Percentiles rank a stretch among this genome's conserved stretches.
These are phyloP conservation scores for Lepidopterella palustris DNA, from an alignment of 495 filamentous ascomycete genomes.

Conservation along the genomic window DNA sequence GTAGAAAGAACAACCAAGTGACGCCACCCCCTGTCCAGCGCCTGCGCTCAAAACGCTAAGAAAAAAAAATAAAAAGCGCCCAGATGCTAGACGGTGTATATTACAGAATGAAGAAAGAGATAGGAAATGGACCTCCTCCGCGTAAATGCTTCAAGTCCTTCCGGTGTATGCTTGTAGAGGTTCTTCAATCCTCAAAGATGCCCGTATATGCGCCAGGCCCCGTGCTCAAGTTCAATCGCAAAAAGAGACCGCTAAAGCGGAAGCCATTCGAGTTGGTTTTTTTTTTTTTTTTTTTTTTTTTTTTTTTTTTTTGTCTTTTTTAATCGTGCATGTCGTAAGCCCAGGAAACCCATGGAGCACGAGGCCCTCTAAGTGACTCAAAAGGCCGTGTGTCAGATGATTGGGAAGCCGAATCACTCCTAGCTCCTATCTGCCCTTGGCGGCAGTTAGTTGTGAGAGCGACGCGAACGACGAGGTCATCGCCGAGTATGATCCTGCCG, in stretches of 20 bases:
- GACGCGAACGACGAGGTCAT: slow-evolving; percentile 31
- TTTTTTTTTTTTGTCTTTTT: too few species aligned
- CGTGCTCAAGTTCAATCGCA: too few species aligned
- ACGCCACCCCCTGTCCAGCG: not conserved
- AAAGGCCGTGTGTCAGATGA: not conserved
- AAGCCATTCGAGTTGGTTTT: too few species aligned
- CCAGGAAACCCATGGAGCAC: not conserved
- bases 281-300: too few species aligned
- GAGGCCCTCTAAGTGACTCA: not conserved
- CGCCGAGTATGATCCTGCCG: slow-evolving; percentile 22
- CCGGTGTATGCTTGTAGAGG: slow-evolving; percentile 10
- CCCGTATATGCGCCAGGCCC: too few species aligned
- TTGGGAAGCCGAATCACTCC: not conserved
- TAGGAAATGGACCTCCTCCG: not conserved
- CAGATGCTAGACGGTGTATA: not conserved
- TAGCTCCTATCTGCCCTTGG: slow-evolving; percentile 7
- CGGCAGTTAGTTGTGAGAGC: slow-evolving; percentile 12
- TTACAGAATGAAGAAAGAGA: slow-evolving; percentile 3
- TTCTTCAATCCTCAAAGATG: not conserved
- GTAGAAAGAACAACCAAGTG: not conserved
- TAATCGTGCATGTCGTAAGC: too few species aligned
- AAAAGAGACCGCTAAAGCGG: too few species aligned
- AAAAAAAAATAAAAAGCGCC: not conserved
- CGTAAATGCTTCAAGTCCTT: slow-evolving; percentile 11
- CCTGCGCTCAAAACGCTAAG: not conserved